Conservation (phyloP, 1,139 yeast species). For the Lodderomyces metapsilosis region DNA sequence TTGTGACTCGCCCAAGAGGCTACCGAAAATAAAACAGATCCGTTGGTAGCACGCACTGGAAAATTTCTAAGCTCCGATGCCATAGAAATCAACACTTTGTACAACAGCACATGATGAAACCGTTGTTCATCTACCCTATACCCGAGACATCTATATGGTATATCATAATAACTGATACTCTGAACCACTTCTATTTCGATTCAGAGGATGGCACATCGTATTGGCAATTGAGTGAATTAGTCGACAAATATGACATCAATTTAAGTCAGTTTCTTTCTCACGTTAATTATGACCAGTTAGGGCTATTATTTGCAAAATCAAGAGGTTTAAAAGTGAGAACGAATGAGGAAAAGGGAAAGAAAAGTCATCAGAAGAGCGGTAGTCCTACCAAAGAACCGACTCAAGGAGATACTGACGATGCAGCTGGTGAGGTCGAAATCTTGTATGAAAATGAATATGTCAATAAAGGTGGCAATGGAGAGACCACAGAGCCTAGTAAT, state of each 20-base stretch:
- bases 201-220: conserved; percentile 19
- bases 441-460: conserved; percentile 1
- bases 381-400: not conserved
- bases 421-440: not conserved
- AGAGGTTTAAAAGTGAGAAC: conserved; percentile 24
- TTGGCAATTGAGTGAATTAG: conserved; percentile 36
- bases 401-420: conserved; percentile 5
- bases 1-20: too few species aligned
- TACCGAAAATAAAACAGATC: too few species aligned
- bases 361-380: not conserved
- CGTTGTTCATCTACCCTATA: conserved; percentile 20
- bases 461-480: too few species aligned
- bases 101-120: too few species aligned
- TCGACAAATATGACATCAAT: conserved; percentile 16
- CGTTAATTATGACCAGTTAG: conserved; percentile 33
- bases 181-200: conserved; percentile 34
- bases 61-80: too few species aligned
- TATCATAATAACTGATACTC: conserved; percentile 27
- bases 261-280: not conserved
- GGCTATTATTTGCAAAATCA: conserved; percentile 29
- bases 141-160: conserved; percentile 24
- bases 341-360: not conserved
- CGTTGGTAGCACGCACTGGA: too few species aligned
- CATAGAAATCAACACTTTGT: too few species aligned
- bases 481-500: too few species aligned